Evolutionary conservation across 495 filamentous ascomycete genomes (phyloP).

Genomic region (Penicillium bialowiezense): DNA sequence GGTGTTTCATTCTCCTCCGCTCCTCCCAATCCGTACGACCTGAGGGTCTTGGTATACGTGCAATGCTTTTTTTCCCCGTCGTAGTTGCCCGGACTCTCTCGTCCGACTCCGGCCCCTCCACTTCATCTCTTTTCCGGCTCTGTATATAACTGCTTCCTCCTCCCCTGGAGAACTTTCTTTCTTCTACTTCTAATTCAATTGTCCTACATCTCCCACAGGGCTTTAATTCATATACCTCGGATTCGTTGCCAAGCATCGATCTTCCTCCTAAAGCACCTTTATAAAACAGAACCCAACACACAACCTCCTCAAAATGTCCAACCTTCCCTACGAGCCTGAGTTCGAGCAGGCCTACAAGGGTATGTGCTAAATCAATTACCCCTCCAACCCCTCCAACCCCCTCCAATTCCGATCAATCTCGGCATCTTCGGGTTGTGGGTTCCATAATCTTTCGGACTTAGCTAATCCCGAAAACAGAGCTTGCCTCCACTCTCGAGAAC

Average conservation of each 20-base stretch:
- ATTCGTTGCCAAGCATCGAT: constrained; percentile 10
- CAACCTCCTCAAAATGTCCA: constrained; percentile 59
- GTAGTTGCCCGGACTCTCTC: constrained; percentile 17
- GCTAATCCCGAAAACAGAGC: constrained; percentile 58
- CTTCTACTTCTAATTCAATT: constrained; percentile 5
- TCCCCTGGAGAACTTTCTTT: constrained; percentile 10
- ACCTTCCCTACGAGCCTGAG: constrained; percentile 87
- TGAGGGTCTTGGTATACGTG: constrained; percentile 6
- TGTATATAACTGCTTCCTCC: constrained; percentile 19
- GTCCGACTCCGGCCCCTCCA: constrained; percentile 37
- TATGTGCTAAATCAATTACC: constrained; percentile 36
- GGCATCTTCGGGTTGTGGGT: constrained; percentile 25
- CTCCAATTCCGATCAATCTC: constrained; percentile 8
- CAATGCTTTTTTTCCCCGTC: constrained; percentile 12
- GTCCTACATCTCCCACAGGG: constrained; percentile 2
- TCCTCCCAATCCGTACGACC: constrained; percentile 3
- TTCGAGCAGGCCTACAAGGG: constrained; percentile 99
- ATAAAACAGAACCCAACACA: neutral
- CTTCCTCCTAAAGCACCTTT: constrained; percentile 5
- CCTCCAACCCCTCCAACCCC: neutral
- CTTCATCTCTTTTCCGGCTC: constrained; percentile 5
- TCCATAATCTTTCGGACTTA: constrained; percentile 19
- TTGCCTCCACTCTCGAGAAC: constrained; percentile 88
- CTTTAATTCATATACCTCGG: constrained; percentile 1
- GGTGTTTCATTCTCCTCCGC: neutral